Base-by-base conservation (phyloP, 192 early-diverging fungal species). In the Physocladia obscura region DNA sequence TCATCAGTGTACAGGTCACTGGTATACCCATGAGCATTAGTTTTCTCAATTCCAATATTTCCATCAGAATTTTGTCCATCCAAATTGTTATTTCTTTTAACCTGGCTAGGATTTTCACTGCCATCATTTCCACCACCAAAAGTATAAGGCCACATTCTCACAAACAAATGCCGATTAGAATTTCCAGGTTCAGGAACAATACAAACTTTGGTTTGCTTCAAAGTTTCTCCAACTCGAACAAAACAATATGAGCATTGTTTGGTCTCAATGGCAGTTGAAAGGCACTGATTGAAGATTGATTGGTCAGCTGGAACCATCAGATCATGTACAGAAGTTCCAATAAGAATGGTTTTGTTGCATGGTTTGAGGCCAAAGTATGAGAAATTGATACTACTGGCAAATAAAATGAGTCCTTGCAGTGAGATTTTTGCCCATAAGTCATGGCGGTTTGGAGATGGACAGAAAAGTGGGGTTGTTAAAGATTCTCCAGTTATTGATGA, bases 351-450 rank as follows among this genome's bases (percentile, higher is more conserved):
- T 35, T 49, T 55, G 57, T 44, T 29, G 34, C 51, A 22, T 17
- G 54, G 65, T 29, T 49, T 54, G 52, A 68, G 60, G 32, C 77
- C 76, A 59, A 82, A 39, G 11, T 63, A 26, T 8, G 52, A 21
- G 29, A 26, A 48, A 61, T 55, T 40, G 49, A 58, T 58, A 51
- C 50, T 39, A 15, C 37, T 62, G 2, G 50, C 35, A 57, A 60
- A 75, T 17, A 91, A 75, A 34, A 85, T 70, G 19, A 89, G 68
- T 0, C 89, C 89, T 69, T 88, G 82, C 6, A 67, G 55, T 6
- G 81, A 79, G 4, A 89, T 47, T 71, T 89, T 91, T 11, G 73
- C 72, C 89, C 89, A 91, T 27, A 85, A 79, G 61, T 88, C 83
- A 27, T 47, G 40, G 30, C 26, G 29, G 30, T 64, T 79, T n/a